phyloP scores from a whole-genome alignment of 192 early-diverging fungal genomes.

The Mortierella claussenii region DNA sequence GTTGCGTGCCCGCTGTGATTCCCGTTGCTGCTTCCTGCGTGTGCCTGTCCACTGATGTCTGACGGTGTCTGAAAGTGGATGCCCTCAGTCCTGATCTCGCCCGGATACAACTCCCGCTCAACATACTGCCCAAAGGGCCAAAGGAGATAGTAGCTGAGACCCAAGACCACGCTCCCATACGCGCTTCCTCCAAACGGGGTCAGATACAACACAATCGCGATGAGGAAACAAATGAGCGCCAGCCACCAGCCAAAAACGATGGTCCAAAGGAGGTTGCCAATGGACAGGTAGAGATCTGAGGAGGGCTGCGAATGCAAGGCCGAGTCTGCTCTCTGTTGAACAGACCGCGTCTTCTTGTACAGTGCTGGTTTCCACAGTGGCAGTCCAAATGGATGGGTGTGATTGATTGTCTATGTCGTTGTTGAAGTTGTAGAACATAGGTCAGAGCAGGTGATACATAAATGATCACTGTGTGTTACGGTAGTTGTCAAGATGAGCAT shows the following conservation, averaged over 20 bases:
- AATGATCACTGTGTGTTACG: too few relatives aligned
- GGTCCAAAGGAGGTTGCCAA: conserved; percentile 91
- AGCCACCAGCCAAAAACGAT: conserved; percentile 94
- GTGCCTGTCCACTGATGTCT: not conserved
- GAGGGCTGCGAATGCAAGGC: conserved; percentile 83
- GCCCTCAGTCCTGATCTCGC: conserved; percentile 16
- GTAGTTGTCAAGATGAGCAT: too few relatives aligned
- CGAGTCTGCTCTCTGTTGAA: conserved; percentile 80
- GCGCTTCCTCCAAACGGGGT: conserved; percentile 64
- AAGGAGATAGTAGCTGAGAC: conserved; percentile 87
- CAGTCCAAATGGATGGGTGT: conserved; percentile 91
- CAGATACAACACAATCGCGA: conserved; percentile 69
- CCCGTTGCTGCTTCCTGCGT: conserved; percentile 1
- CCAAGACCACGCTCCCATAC: conserved; percentile 75
- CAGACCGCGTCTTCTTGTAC: conserved; percentile 94
- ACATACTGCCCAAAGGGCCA: conserved; percentile 98
- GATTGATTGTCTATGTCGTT: conserved; percentile 84
- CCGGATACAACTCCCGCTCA: conserved; percentile 61
- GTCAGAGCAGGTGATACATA: too few relatives aligned
- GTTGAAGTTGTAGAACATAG: too few relatives aligned
- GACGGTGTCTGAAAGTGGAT: conserved; percentile 9
- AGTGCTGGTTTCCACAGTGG: conserved; percentile 97
- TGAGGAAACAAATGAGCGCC: conserved; percentile 66
- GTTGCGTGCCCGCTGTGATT: conserved; percentile 3
- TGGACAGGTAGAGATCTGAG: conserved; percentile 74